phyloP scores from a whole-genome alignment of 352 stramenopile genomes.

The Phytophthora rubi region DNA sequence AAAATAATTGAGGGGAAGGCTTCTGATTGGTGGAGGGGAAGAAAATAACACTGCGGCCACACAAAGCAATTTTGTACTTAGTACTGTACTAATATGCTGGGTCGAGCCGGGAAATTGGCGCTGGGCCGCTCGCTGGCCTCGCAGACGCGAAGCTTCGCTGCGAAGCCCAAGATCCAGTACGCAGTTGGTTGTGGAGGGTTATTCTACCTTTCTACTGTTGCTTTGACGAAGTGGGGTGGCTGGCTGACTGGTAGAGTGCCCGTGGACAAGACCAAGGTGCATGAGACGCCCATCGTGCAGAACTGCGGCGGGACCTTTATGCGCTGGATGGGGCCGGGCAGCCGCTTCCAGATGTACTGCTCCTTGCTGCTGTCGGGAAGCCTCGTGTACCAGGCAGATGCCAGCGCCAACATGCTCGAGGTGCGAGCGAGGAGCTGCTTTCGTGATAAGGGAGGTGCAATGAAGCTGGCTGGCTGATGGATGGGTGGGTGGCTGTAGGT shows the following conservation, averaged over 20 bases:
- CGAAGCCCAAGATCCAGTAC: conserved; percentile 37
- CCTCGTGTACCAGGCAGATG: conserved; percentile 65
- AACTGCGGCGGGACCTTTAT: conserved; percentile 59
- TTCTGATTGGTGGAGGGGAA: background rate
- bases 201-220: too few relatives aligned
- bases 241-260: conserved; percentile 18
- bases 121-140: background rate
- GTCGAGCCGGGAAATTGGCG: background rate
- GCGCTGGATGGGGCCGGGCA: conserved; percentile 65
- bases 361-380: conserved; percentile 66
- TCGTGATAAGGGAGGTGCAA: background rate
- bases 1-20: background rate
- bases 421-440: background rate
- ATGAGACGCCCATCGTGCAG: conserved; percentile 61
- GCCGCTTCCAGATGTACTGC: conserved; percentile 80
- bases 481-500: conserved; percentile 42
- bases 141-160: conserved; percentile 23
- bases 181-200: background rate
- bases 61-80: background rate
- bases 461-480: background rate
- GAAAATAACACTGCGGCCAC: background rate
- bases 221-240: too few relatives aligned
- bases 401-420: conserved; percentile 59
- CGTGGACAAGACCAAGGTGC: conserved; percentile 46
- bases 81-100: background rate